A percentile compares a stretch with the other conserved stretches of the same genome.
Evolutionary conservation across 225 moss, liverwort and hornwort species (phyloP).

Genomic region (Bryoerythrophyllum caledonicum): DNA sequence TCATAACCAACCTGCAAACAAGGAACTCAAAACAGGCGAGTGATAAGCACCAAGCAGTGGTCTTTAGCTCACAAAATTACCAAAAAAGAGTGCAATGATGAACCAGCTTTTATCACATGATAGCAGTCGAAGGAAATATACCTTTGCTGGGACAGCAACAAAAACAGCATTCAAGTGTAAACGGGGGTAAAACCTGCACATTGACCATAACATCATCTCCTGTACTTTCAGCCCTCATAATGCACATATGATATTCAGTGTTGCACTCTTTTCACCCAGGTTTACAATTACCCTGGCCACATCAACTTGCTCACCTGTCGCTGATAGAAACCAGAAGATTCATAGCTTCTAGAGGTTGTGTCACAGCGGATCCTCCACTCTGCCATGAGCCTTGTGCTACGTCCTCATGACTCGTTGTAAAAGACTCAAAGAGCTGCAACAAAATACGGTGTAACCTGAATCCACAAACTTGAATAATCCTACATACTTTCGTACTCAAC

Average conservation of each 20-base stretch:
- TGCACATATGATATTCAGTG: too few species aligned
- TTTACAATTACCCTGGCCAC: too few species aligned
- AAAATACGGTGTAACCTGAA: background rate
- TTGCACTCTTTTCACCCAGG: too few species aligned
- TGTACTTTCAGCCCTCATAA: background rate
- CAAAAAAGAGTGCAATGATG: background rate
- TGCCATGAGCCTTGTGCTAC: slow-evolving; percentile 15
- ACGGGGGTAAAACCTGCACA: slow-evolving; percentile 61
- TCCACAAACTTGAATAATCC: background rate
- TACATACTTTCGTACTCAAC: too few species aligned
- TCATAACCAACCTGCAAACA: slow-evolving; percentile 57
- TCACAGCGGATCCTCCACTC: slow-evolving; percentile 35
- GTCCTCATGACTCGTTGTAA: slow-evolving; percentile 24
- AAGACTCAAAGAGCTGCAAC: slow-evolving; percentile 41
- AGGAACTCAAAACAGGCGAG: background rate
- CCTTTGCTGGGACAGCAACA: slow-evolving; percentile 52
- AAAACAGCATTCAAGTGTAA: slow-evolving; percentile 36
- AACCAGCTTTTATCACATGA: background rate
- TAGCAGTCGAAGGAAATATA: slow-evolving; percentile 4
- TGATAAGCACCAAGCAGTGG: background rate
- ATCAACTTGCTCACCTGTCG: slow-evolving; percentile 16
- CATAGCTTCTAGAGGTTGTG: slow-evolving; percentile 12
- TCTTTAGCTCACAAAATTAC: background rate
- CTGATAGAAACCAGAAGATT: slow-evolving; percentile 13
- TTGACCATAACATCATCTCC: background rate